Base-by-base conservation (phyloP, 2,329 filamentous ascomycete species). In the Beauveria sp. region DNA sequence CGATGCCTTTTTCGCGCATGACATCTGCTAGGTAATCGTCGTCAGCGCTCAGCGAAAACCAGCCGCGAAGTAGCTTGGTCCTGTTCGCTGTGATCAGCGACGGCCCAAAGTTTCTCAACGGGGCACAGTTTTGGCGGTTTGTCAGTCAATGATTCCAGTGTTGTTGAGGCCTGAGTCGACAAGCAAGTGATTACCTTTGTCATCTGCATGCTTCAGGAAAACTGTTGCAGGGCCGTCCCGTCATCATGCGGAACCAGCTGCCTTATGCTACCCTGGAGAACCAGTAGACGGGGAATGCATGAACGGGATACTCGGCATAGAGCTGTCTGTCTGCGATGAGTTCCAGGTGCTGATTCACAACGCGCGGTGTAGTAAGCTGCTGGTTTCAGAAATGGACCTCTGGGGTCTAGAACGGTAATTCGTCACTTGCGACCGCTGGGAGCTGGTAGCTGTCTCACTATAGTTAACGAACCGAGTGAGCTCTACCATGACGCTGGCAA, bases 111-210 rank as follows among this genome's bases (percentile, higher is more conserved):
- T 55, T 22, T 63, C 62, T 2, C 28, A 20, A 6, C 28, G 30
- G 18, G 55, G 55, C 14, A 61, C 44, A 24, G 55, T 12, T 3
- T 44, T 34, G 6, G 57, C 52, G 16, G 58, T 28, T 18, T 63
- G 57, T 57, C 57, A 61, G 52, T 61, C 57, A 26, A 61, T 57
- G 8, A 63, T 51, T 46, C 74, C 74, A 6, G 72, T 77, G 30
- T 80, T 74, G 56, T 76, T 75, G 59, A 68, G 74, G 2, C 76
- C 61, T 3, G 76, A 68, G 60, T 80, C 73, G 2, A 73, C 71
- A 6, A 80, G 66, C 9, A 80, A 68, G 47, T 79, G 75, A 55
- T 79, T 74, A 1, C 74, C 76, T 64, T 78, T 80, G 59, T 79
- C 75, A 55, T 80, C 75, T 5, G 70, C 70, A 63, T 80, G 76